These are phyloP conservation scores for Scenedesmus sp. DNA, from an alignment of 163 green algal species.

Conservation along the genomic window DNA sequence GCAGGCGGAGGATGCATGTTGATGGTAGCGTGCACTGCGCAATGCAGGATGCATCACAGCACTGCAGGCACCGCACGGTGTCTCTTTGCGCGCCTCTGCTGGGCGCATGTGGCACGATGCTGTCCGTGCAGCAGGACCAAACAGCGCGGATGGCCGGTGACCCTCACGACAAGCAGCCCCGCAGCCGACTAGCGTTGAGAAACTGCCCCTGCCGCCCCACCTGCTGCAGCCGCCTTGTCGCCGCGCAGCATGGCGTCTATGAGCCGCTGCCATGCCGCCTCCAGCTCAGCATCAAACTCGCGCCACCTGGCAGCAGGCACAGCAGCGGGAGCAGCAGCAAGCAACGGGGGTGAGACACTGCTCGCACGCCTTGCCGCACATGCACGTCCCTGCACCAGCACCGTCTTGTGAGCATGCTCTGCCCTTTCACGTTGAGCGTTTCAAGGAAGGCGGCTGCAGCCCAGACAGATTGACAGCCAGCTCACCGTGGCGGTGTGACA, in stretches of 20 bases:
- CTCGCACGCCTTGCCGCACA: background rate
- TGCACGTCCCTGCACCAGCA: background rate
- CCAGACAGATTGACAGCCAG: background rate
- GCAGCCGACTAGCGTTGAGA: background rate
- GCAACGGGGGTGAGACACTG: background rate
- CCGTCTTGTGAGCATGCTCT: background rate
- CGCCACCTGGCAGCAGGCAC: constrained; percentile 69
- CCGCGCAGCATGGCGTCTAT: constrained; percentile 67
- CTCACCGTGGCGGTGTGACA: constrained; percentile 32
- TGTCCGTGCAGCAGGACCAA: too few relatives aligned
- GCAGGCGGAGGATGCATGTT: too few relatives aligned
- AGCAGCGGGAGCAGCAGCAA: background rate
- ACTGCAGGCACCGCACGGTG: too few relatives aligned
- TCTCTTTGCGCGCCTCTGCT: too few relatives aligned
- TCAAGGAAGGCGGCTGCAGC: background rate
- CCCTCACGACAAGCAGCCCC: too few relatives aligned
- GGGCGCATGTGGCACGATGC: too few relatives aligned
- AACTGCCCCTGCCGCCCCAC: background rate
- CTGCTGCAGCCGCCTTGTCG: constrained; percentile 1
- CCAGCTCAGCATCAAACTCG: constrained; percentile 90
- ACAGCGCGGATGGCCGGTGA: too few relatives aligned
- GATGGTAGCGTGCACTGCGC: too few relatives aligned
- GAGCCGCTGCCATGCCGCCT: constrained; percentile 75
- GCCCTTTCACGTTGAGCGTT: too few relatives aligned
- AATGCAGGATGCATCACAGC: too few relatives aligned